Percentiles rank a stretch among this genome's conserved stretches.
Conservation (phyloP, 2,329 filamentous ascomycete species). For the Ceratocystis harringtonii region DNA sequence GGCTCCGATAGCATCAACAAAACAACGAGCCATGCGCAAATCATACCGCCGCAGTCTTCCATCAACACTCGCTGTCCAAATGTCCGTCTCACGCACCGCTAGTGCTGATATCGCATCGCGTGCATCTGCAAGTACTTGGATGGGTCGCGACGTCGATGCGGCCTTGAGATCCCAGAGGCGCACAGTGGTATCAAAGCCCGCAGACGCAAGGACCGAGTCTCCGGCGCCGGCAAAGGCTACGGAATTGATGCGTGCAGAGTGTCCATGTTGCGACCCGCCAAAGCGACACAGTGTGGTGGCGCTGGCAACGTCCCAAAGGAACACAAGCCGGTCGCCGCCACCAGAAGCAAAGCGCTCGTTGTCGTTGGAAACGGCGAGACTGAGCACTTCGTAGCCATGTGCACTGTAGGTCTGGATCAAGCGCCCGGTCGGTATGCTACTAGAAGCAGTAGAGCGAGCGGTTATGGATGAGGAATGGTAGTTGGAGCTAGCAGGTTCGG, state of each 20-base stretch:
- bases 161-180: constrained; percentile 58
- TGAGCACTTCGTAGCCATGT: constrained; percentile 85
- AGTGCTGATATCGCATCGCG: constrained; percentile 49
- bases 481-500: constrained; percentile 35
- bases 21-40: constrained; percentile 55
- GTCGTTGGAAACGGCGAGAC: constrained; percentile 55
- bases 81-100: constrained; percentile 35
- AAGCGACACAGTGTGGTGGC: constrained; percentile 66
- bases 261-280: constrained; percentile 43
- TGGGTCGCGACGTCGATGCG: constrained; percentile 38
- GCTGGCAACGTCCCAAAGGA: constrained; percentile 84
- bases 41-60: constrained; percentile 72
- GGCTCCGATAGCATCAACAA: constrained; percentile 53
- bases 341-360: constrained; percentile 78
- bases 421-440: constrained; percentile 31
- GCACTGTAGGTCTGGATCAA: constrained; percentile 80
- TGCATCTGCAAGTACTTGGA: constrained; percentile 61
- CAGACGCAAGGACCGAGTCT: constrained; percentile 57
- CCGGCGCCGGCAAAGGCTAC: constrained; percentile 64
- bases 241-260: constrained; percentile 59
- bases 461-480: constrained; percentile 13
- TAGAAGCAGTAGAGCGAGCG: background rate
- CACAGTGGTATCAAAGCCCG: constrained; percentile 61
- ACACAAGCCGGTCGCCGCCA: constrained; percentile 80
- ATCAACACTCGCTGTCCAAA: constrained; percentile 70